These are phyloP conservation scores for Pseudozyma sp. DNA, from an alignment of 1,284 basidiomycete species.

Conservation along the genomic window DNA sequence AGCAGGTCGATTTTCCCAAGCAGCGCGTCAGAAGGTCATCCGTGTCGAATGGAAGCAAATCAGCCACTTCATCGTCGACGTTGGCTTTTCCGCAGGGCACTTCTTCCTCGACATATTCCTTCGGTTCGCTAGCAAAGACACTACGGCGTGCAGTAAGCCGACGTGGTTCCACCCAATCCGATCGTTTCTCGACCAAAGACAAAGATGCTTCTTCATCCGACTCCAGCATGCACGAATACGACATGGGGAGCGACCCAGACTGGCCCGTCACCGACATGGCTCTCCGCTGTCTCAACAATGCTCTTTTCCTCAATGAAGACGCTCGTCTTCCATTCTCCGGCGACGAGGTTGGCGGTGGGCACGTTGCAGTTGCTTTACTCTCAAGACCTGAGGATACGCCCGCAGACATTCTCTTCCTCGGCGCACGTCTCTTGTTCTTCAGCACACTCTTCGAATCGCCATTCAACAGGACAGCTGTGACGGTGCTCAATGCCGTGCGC, in stretches of 20 bases:
- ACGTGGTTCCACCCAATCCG: conserved; percentile 18
- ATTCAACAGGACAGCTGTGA: conserved; percentile 56
- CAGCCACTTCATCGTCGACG: conserved; percentile 1
- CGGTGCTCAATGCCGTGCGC: conserved; percentile 30
- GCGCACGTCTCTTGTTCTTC: conserved; percentile 58
- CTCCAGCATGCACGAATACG: conserved; percentile 24
- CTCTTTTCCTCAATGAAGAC: conserved; percentile 54
- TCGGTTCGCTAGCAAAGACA: conserved; percentile 30
- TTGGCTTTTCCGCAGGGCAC: conserved; percentile 1
- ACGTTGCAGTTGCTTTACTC: conserved; percentile 40
- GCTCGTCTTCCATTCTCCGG: conserved; percentile 40
- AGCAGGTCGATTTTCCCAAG: conserved; percentile 49
- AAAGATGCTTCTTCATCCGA: conserved; percentile 23
- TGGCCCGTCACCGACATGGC: conserved; percentile 56
- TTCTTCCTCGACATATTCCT: conserved; percentile 12
- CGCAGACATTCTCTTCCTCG: conserved; percentile 57
- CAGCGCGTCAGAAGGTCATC: conserved; percentile 21
- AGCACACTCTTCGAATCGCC: conserved; percentile 61
- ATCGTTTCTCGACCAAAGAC: conserved; percentile 18
- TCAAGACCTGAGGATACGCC: conserved; percentile 34
- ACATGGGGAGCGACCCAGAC: conserved; percentile 28
- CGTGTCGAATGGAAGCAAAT: conserved; percentile 1
- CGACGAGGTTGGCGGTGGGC: conserved; percentile 48
- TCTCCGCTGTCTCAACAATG: conserved; percentile 63
- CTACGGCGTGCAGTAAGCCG: conserved; percentile 32